phyloP scores from a whole-genome alignment of 176 grass and related monocot species.

The Melocanna baccifera region DNA sequence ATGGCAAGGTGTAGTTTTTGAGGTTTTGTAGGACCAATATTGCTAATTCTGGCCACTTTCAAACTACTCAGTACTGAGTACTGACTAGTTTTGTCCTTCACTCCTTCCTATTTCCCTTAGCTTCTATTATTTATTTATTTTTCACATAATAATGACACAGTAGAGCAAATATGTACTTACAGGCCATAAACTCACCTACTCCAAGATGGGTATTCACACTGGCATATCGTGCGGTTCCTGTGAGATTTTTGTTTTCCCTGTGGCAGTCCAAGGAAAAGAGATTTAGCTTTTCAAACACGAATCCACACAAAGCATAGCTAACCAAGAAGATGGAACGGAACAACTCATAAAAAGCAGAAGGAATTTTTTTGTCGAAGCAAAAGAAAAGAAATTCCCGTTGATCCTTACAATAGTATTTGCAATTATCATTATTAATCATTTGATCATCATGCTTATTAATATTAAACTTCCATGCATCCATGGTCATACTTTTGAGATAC shows the following conservation, averaged over 20 bases:
- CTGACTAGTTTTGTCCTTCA: neutral
- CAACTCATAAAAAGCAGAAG: neutral
- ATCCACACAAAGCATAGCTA: neutral
- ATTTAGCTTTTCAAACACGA: slow-evolving; percentile 4
- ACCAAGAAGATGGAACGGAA: neutral
- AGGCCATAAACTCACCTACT: neutral
- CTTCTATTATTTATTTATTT: no score
- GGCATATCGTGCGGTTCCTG: no score
- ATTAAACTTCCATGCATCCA: neutral
- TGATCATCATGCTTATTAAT: neutral
- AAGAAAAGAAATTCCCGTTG: neutral
- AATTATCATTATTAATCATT: neutral
- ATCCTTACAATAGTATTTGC: neutral
- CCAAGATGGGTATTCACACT: no score
- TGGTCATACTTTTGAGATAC: neutral
- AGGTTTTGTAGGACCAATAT: neutral
- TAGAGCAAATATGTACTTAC: neutral
- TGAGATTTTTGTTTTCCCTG: slow-evolving; percentile 28
- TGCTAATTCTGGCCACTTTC: neutral
- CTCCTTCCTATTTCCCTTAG: neutral
- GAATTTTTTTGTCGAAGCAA: neutral
- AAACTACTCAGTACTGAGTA: neutral
- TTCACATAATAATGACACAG: neutral
- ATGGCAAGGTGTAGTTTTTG: neutral
- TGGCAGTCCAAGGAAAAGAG: neutral